Evolutionary conservation across 2,329 filamentous ascomycete genomes (phyloP), one percentile per base, ranked within the genome.

Genomic region (Furcasterigmium sp.): DNA sequence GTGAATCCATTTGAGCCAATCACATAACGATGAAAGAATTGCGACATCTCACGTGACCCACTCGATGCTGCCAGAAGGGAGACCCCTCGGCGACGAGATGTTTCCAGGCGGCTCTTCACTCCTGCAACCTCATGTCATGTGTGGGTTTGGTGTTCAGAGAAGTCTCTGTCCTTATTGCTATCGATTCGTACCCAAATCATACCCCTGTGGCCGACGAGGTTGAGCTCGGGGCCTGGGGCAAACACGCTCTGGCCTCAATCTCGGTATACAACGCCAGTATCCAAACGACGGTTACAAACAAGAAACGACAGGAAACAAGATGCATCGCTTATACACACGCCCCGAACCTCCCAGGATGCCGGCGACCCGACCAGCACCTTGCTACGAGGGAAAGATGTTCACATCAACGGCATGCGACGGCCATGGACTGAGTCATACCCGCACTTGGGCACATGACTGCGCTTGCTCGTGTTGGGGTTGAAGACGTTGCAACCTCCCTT

Each of bases 401-500:
- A 35, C 28, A 25, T 29, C 42, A 21, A n/a, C 37, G 78, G 53
- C 49, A 70, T 61, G 48, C 67, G 64, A 26, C 78, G 44, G 37
- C 48, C 79, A 61, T 75, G 81, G 40, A 63, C 72, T 37, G 87
- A 91, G 64, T 80, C 89, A 67, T 87, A 87, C 46, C 80, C 76
- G 56, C 79, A 83, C 56, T 86, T 84, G 46, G 75, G 73, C 37
- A 90, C 75, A 60, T 89, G 85, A 52, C 74, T 84, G 45, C 76
- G 80, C 62, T 82, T 82, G 42, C 91, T 87, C 4, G 88, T 94
- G 53, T 73, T 73, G 50, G 83, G 78, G 56, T 91, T 79, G 62
- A 91, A 96, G 57, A 91, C 80, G 56, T 87, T 78, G 63, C 88
- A 95, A 19, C 91, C 91, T 47, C 80, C 78, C 46, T 78, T 85